phyloP scores from a whole-genome alignment of 2,329 filamentous ascomycete species.

The Pseudogymnoascus sp. region DNA sequence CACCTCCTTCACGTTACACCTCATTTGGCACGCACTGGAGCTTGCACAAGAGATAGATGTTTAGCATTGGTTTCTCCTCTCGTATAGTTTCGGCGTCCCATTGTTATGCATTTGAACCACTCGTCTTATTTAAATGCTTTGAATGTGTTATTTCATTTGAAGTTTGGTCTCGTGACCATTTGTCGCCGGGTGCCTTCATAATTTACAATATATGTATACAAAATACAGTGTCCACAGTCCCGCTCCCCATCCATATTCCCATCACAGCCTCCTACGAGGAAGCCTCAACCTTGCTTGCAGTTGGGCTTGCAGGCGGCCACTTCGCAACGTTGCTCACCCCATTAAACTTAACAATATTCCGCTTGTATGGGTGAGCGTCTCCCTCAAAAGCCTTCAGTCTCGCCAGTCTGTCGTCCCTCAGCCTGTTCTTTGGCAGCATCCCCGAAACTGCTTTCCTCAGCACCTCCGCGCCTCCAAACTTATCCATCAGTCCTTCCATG shows the following conservation, averaged over 20 bases:
- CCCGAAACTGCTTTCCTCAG: conserved; percentile 85
- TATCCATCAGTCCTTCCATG: conserved; percentile 91
- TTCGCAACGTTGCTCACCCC: conserved; percentile 35
- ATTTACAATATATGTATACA: conserved; percentile 8
- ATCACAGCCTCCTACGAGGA: conserved; percentile 2
- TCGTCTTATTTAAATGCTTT: not conserved
- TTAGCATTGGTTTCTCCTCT: not conserved
- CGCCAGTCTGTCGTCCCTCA: conserved; percentile 79
- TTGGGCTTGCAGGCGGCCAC: conserved; percentile 12
- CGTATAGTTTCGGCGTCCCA: not conserved
- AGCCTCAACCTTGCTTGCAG: not conserved
- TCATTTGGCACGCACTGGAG: not conserved
- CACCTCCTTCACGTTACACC: not conserved
- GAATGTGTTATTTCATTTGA: conserved; percentile 7
- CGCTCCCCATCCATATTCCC: not conserved
- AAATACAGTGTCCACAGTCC: not conserved
- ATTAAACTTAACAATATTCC: conserved; percentile 70
- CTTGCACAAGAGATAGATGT: not conserved
- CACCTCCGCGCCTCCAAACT: conserved; percentile 88
- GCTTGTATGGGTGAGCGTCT: conserved; percentile 80
- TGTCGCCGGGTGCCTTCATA: not conserved
- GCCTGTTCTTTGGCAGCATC: conserved; percentile 94
- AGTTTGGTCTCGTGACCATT: not conserved
- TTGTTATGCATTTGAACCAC: not conserved
- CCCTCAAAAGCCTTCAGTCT: conserved; percentile 95